A percentile compares a stretch with the other conserved stretches of the same genome.
phyloP scores from a whole-genome alignment of 2,329 filamentous ascomycete species.

The Aspergillus niger region DNA sequence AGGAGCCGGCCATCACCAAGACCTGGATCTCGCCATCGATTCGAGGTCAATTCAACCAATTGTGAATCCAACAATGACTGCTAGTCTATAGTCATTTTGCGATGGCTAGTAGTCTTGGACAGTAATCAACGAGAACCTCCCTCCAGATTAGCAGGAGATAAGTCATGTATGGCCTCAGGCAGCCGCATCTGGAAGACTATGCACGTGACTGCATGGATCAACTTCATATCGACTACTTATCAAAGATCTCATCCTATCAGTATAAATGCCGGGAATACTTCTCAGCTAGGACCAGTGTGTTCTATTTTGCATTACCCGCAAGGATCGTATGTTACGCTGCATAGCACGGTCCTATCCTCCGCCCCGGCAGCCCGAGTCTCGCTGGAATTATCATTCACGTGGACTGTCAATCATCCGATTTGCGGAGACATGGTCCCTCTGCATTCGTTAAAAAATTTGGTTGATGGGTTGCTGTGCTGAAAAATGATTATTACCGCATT shows the following conservation, averaged over 20 bases:
- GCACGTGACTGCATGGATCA: not conserved
- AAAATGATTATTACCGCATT: not conserved
- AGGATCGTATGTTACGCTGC: not conserved
- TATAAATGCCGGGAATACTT: not conserved
- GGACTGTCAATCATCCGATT: constrained; percentile 1
- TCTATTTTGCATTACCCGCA: not conserved
- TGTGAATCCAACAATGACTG: too few relatives aligned
- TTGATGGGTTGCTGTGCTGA: not conserved
- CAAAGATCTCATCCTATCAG: not conserved
- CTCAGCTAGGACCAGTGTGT: not conserved
- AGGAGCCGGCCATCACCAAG: not conserved
- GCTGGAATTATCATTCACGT: not conserved
- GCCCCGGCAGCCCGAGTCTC: not conserved
- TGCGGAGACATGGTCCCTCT: not conserved
- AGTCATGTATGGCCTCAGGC: not conserved
- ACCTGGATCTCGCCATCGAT: not conserved
- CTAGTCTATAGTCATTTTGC: not conserved
- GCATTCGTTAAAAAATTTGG: not conserved
- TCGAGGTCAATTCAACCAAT: not conserved
- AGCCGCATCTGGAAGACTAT: not conserved
- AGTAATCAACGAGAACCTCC: not conserved
- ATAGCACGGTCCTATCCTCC: not conserved
- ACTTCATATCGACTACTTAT: too few relatives aligned
- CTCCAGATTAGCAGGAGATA: not conserved
- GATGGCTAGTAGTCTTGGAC: not conserved